Conservation (phyloP, 2,329 filamentous ascomycete species). For the Ophiocordyceps sinensis region DNA sequence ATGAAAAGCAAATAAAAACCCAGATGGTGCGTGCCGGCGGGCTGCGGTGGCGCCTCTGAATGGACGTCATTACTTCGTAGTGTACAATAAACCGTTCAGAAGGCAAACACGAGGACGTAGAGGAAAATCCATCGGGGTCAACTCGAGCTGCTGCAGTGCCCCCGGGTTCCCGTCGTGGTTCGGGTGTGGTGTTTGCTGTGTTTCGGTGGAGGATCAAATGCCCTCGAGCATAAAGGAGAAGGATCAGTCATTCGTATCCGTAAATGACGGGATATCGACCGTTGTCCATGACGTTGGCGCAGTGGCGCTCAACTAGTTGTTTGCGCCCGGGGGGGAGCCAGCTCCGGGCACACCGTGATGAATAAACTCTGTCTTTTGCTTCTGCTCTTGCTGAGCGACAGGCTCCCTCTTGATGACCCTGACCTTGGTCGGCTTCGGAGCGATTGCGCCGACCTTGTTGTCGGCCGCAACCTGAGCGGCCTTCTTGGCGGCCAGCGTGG, state of each 20-base stretch:
- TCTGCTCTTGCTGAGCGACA: slow-evolving; percentile 7
- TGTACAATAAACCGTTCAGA: neutral
- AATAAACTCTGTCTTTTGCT: slow-evolving; percentile 6
- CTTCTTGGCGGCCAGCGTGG: slow-evolving; percentile 45
- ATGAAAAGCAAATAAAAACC: neutral
- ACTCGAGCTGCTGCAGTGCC: no score
- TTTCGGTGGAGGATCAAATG: no score
- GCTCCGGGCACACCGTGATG: slow-evolving; percentile 15
- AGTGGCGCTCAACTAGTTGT: neutral
- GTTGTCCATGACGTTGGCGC: neutral
- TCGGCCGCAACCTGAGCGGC: slow-evolving; percentile 28
- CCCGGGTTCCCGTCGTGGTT: no score
- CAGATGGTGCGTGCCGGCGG: neutral
- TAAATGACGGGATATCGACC: no score
- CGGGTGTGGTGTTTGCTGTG: no score
- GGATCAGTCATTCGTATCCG: no score
- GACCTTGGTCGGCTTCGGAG: slow-evolving; percentile 21
- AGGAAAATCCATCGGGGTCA: neutral
- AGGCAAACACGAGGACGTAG: neutral
- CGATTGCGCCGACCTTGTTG: slow-evolving; percentile 18
- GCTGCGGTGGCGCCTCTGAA: neutral
- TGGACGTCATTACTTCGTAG: neutral
- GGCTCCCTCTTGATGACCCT: slow-evolving; percentile 19
- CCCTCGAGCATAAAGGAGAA: no score
- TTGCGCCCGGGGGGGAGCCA: slow-evolving; percentile 1